Percentiles rank a stretch among this genome's conserved stretches.
Conservation (phyloP, 2,329 filamentous ascomycete species). For the Cytospora paraplurivora region DNA sequence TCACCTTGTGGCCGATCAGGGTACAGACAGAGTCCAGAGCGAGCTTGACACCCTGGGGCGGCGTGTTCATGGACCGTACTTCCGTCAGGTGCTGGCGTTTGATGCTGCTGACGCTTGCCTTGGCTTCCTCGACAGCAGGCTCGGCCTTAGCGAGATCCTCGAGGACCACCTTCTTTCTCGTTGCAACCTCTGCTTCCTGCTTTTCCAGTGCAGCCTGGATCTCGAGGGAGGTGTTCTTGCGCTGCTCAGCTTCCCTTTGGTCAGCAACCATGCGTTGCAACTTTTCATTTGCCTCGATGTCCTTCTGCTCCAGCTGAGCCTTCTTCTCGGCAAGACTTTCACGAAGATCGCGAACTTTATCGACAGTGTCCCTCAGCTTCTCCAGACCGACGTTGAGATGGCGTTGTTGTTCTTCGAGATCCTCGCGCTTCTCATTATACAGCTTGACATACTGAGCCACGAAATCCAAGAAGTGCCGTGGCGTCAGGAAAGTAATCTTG, state of each 20-base stretch:
- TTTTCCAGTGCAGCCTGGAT: constrained; percentile 85
- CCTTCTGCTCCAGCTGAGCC: constrained; percentile 87
- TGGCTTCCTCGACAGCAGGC: constrained; percentile 88
- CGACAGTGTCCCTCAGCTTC: constrained; percentile 93
- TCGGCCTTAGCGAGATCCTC: constrained; percentile 88
- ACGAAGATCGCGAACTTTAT: constrained; percentile 92
- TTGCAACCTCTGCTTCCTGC: constrained; percentile 85
- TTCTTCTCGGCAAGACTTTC: constrained; percentile 94
- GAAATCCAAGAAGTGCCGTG: constrained; percentile 96
- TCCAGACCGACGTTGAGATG: constrained; percentile 98
- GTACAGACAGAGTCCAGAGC: constrained; percentile 97
- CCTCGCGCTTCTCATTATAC: constrained; percentile 97
- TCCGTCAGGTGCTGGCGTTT: constrained; percentile 96
- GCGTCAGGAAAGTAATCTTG: constrained; percentile 89
- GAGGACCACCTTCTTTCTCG: constrained; percentile 80
- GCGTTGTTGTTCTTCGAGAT: constrained; percentile 96
- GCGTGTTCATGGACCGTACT: constrained; percentile 95
- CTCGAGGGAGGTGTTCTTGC: constrained; percentile 84
- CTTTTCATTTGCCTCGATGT: constrained; percentile 95
- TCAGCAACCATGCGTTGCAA: constrained; percentile 96
- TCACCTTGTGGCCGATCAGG: constrained; percentile 84
- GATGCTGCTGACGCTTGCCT: constrained; percentile 97
- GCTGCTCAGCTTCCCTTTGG: constrained; percentile 89
- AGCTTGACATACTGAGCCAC: constrained; percentile 96
- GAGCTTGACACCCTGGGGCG: constrained; percentile 85